A percentile compares a stretch with the other conserved stretches of the same genome.
These are phyloP conservation scores for Melaleuca alternifolia DNA, from an alignment of 345 rosid species.

Conservation along the genomic window DNA sequence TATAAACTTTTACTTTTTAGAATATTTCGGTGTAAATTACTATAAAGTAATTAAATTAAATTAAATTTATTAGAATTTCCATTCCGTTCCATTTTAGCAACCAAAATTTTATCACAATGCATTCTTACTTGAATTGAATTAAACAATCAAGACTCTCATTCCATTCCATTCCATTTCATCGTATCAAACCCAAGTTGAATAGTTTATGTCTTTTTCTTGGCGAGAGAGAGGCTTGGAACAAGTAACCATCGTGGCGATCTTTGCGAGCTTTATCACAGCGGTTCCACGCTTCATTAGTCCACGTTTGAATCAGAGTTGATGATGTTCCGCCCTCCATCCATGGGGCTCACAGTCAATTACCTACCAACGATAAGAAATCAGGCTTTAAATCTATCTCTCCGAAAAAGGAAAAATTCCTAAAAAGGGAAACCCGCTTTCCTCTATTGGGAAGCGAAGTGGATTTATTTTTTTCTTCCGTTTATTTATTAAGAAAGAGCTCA, in stretches of 20 bases:
- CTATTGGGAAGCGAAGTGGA: neutral
- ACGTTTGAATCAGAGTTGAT: neutral
- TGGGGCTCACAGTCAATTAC: neutral
- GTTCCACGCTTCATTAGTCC: neutral
- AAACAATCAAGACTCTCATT: neutral
- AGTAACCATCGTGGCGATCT: neutral
- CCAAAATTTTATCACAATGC: accelerated
- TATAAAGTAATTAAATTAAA: neutral
- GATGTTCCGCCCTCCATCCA: neutral
- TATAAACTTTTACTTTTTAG: neutral
- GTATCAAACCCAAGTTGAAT: neutral
- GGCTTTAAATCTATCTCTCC: neutral
- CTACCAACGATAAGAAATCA: neutral
- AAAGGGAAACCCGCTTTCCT: neutral
- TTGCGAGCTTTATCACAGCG: neutral
- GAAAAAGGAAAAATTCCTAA: neutral
- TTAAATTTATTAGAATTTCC: neutral
- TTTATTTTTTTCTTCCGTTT: neutral
- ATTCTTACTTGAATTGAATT: neutral
- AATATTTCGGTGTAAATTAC: neutral
- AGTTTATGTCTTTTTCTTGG: too few species aligned
- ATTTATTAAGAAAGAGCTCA: neutral
- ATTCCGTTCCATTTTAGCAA: neutral
- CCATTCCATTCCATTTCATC: neutral
- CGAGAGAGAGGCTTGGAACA: neutral